Conservation (phyloP, 2,329 filamentous ascomycete genomes). For the Monilinia polystroma region DNA sequence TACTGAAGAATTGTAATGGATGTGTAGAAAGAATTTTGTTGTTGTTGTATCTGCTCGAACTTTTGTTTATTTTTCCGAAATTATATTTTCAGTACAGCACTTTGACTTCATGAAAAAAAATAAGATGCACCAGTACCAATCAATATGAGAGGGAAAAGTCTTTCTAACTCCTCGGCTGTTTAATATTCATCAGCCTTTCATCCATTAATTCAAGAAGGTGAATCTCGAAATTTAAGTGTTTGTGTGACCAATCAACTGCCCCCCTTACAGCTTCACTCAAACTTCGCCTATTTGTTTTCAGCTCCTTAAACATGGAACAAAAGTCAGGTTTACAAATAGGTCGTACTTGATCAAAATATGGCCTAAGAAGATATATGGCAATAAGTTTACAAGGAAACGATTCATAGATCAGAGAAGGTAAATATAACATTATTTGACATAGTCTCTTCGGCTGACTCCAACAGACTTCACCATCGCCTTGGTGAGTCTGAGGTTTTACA, state of each 20-base stretch:
- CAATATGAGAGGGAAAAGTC: not conserved
- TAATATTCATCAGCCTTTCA: not conserved
- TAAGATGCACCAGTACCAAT: not conserved
- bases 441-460: too few species aligned
- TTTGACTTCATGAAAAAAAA: not conserved
- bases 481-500: too few species aligned
- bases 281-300: not conserved
- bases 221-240: not conserved
- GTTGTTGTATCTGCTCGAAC: not conserved
- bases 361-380: not conserved
- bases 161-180: not conserved
- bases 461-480: too few species aligned
- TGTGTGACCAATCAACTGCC: not conserved
- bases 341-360: not conserved
- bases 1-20: not conserved
- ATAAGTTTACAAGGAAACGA: too few species aligned
- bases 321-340: not conserved
- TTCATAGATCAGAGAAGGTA: too few species aligned
- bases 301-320: not conserved
- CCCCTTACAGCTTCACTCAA: not conserved
- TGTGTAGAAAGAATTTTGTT: not conserved
- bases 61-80: not conserved
- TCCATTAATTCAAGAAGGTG: not conserved
- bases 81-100: not conserved
- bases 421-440: too few species aligned